phyloP scores from a whole-genome alignment of 305 asterid species.

The Rubia tinctorum region DNA sequence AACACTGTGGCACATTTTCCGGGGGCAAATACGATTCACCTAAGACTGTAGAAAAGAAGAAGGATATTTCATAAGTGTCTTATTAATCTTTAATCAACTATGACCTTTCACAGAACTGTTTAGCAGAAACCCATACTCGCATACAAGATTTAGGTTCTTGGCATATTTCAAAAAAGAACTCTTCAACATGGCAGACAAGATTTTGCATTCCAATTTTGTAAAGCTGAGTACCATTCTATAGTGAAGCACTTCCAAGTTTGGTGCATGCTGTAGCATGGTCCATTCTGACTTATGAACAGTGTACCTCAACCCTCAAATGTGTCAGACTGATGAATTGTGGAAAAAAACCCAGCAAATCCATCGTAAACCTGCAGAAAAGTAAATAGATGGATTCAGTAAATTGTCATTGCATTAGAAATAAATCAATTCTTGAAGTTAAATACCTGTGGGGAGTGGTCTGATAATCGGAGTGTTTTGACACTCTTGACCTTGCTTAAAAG shows the following conservation, averaged over 20 bases:
- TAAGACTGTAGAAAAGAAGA: not conserved
- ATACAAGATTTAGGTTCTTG: not conserved
- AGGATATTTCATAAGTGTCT: too few relatives aligned
- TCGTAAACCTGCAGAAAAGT: not conserved
- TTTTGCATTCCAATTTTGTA: too few relatives aligned
- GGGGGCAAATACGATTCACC: not conserved
- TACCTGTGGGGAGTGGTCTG: not conserved
- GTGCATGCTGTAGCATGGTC: too few relatives aligned
- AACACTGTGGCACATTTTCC: not conserved
- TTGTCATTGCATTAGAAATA: not conserved
- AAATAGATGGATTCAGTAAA: not conserved
- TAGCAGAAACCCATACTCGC: not conserved
- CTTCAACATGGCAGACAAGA: too few relatives aligned
- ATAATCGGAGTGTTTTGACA: not conserved
- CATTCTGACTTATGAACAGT: too few relatives aligned
- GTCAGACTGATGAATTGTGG: too few relatives aligned
- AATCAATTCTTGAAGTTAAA: not conserved
- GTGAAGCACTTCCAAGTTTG: too few relatives aligned
- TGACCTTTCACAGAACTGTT: not conserved
- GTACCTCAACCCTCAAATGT: not conserved
- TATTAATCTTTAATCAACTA: too few relatives aligned
- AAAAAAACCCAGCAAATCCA: not conserved
- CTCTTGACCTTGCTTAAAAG: not conserved
- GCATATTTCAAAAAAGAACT: too few relatives aligned
- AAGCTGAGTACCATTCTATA: too few relatives aligned